Conservation (phyloP, 129 eudicot genomes). For the Pittosporum tobira region DNA sequence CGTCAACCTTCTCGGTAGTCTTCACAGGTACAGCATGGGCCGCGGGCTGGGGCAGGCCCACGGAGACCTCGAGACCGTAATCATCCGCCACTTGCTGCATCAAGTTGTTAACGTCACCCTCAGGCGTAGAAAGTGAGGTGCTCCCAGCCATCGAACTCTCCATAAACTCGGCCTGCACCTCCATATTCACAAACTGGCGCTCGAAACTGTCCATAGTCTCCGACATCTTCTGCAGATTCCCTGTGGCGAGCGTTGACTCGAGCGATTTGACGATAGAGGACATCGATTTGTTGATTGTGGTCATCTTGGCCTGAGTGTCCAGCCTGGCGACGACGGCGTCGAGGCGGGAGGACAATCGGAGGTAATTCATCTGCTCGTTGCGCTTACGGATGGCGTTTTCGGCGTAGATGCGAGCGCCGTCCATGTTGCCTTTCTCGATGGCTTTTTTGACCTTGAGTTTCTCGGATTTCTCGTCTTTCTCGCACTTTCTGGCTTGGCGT, state of each 20-base stretch:
- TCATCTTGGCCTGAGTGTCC: constrained; percentile 88
- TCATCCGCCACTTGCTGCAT: constrained; percentile 99
- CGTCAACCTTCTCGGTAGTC: constrained; percentile 61
- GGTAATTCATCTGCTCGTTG: constrained; percentile 86
- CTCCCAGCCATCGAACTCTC: constrained; percentile 95
- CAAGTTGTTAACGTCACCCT: constrained; percentile 75
- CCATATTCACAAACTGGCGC: constrained; percentile 85
- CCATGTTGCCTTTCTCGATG: constrained; percentile 84
- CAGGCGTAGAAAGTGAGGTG: constrained; percentile 77
- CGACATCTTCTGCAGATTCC: constrained; percentile 85
- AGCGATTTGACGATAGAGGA: constrained; percentile 67
- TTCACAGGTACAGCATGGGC: constrained; percentile 49
- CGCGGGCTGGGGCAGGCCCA: constrained; percentile 83
- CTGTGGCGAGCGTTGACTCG: constrained; percentile 57
- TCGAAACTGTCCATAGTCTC: constrained; percentile 89
- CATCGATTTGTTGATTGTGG: constrained; percentile 63
- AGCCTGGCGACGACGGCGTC: constrained; percentile 84
- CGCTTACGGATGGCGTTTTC: constrained; percentile 94
- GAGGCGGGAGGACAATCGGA: constrained; percentile 71
- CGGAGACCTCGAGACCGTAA: constrained; percentile 83
- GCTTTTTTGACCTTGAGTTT: constrained; percentile 76
- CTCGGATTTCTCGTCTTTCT: constrained; percentile 83
- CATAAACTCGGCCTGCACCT: constrained; percentile 91
- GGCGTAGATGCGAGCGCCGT: constrained; percentile 86
- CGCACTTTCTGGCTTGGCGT: constrained; percentile 78